Evolutionary conservation across 306 rosid species (phyloP).

Genomic region (Urtica urens): DNA sequence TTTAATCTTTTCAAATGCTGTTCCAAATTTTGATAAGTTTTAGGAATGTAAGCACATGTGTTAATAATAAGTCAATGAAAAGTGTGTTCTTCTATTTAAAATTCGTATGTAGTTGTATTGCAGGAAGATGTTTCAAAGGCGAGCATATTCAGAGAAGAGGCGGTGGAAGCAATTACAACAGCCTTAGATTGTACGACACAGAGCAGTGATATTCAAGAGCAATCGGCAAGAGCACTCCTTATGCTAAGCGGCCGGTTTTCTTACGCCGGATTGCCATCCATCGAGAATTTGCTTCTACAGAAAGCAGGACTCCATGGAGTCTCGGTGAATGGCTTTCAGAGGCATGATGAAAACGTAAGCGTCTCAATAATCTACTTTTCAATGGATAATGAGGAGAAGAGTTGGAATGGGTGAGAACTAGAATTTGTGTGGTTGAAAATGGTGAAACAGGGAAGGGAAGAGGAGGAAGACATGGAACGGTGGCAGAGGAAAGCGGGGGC

Average conservation of each 20-base stretch:
- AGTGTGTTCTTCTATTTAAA: too few species aligned
- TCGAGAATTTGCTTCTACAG: slow-evolving; percentile 49
- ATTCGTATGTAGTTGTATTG: slow-evolving; percentile 65
- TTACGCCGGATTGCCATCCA: slow-evolving; percentile 38
- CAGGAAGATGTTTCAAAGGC: slow-evolving; percentile 59
- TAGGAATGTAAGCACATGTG: too few species aligned
- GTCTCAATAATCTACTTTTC: too few species aligned
- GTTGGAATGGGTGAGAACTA: not conserved
- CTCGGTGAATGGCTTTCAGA: slow-evolving; percentile 24
- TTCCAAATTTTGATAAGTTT: not conserved
- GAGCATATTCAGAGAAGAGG: slow-evolving; percentile 75
- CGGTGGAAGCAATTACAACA: slow-evolving; percentile 44
- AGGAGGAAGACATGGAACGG: slow-evolving; percentile 30
- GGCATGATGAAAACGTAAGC: slow-evolving; percentile 28
- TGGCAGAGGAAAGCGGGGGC: slow-evolving; percentile 62
- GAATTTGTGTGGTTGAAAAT: not conserved
- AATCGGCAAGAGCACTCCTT: slow-evolving; percentile 56
- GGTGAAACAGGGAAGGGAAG: slow-evolving; percentile 30
- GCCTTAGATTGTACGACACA: slow-evolving; percentile 37
- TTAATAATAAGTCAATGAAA: too few species aligned
- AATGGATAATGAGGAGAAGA: not conserved
- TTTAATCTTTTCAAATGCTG: not conserved
- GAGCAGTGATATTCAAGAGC: slow-evolving; percentile 36
- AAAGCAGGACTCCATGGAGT: slow-evolving; percentile 50
- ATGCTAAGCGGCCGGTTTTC: slow-evolving; percentile 60